Evolutionary conservation across 768 basidiomycete genomes (phyloP).

Genomic region (Dacryopinax spathularia): DNA sequence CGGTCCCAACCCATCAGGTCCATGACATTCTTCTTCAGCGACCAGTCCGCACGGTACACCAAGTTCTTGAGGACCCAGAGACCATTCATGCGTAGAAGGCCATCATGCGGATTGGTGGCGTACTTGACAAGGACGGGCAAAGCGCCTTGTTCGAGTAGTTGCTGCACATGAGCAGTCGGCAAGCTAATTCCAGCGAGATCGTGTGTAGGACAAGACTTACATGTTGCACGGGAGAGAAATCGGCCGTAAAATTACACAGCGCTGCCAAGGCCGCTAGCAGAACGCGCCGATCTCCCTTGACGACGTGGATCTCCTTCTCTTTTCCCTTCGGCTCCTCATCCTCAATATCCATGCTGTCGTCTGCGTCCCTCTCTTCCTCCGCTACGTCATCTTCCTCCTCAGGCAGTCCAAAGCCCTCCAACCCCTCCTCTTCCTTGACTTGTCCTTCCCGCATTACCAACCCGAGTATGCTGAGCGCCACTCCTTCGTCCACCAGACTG

Average conservation of each 20-base stretch:
- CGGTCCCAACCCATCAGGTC: slow-evolving; percentile 49
- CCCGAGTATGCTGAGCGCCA: slow-evolving; percentile 56
- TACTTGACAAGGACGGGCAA: slow-evolving; percentile 45
- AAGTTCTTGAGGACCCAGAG: slow-evolving; percentile 84
- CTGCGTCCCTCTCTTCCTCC: slow-evolving; percentile 19
- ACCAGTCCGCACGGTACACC: slow-evolving; percentile 45
- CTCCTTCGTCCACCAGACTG: slow-evolving; percentile 65
- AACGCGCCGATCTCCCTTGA: slow-evolving; percentile 42
- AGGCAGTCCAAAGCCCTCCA: neutral
- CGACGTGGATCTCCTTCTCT: slow-evolving; percentile 30
- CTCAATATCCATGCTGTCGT: slow-evolving; percentile 13
- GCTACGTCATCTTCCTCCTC: slow-evolving; percentile 9
- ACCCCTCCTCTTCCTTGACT: neutral
- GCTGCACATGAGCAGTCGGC: slow-evolving; percentile 26
- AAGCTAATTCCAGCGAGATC: neutral
- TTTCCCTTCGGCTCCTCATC: slow-evolving; percentile 5
- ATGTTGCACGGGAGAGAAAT: slow-evolving; percentile 64
- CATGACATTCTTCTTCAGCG: slow-evolving; percentile 55
- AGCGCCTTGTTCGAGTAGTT: slow-evolving; percentile 52
- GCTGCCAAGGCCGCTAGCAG: slow-evolving; percentile 54
- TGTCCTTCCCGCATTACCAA: slow-evolving; percentile 29
- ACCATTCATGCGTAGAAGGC: slow-evolving; percentile 47
- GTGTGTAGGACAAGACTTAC: slow-evolving; percentile 31
- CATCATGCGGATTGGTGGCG: slow-evolving; percentile 39
- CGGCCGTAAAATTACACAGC: slow-evolving; percentile 74